Evolutionary conservation across 768 basidiomycete species (phyloP).

Genomic region (Mycena haematopus): DNA sequence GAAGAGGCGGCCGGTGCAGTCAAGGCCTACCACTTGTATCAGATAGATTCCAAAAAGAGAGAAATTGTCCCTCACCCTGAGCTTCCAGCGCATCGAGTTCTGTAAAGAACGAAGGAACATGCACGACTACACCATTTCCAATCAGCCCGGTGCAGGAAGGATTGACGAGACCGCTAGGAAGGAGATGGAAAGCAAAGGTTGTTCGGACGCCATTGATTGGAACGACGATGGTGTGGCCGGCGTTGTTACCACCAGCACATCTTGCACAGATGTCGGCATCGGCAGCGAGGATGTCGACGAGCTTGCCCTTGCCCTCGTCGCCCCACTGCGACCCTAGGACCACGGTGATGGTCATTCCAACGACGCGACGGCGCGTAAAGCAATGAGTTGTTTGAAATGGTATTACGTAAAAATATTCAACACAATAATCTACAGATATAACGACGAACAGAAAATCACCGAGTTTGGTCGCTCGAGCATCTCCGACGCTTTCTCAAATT

Average conservation of each 20-base stretch:
- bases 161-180: constrained; percentile 95
- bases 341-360: constrained; percentile 49
- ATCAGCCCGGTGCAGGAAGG: constrained; percentile 85
- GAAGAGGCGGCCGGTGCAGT: constrained; percentile 84
- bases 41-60: not conserved
- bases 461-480: constrained; percentile 95
- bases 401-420: not conserved
- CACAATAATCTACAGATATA: constrained; percentile 64
- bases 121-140: constrained; percentile 95
- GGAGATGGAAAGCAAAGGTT: constrained; percentile 93
- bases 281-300: constrained; percentile 94
- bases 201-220: constrained; percentile 74
- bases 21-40: constrained; percentile 66
- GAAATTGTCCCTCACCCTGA: constrained; percentile 63
- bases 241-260: constrained; percentile 98
- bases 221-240: constrained; percentile 96
- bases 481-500: constrained; percentile 90
- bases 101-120: constrained; percentile 92
- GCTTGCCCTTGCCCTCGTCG: constrained; percentile 93
- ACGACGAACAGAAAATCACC: constrained; percentile 88
- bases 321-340: constrained; percentile 93
- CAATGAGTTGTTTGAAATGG: no score
- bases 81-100: constrained; percentile 87
- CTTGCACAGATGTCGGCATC: constrained; percentile 92
- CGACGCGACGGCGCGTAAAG: no score